Base-by-base conservation (phyloP, 805 yeast genomes). In the Candida suzukii region DNA sequence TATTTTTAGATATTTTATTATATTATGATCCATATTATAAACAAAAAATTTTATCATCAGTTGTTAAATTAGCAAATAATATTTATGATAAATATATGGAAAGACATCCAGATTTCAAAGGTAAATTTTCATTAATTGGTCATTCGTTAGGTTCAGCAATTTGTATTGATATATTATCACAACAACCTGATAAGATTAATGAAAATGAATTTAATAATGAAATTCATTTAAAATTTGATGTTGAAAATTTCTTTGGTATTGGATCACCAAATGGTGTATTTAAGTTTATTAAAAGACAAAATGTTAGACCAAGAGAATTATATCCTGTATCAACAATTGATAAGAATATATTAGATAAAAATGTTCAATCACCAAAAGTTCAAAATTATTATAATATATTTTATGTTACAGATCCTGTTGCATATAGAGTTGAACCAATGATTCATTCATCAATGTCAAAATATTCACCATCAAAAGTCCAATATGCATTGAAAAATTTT, bases 231-330 rank as follows among this genome's bases (percentile, higher is more conserved):
- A 73, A 75, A 26, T 91, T 91, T 56, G 71, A 76, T 0, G 90
- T 87, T 6, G 82, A 80, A 16, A 82, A 83, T 47, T 73, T 78
- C 47, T 90, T 88, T 57, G 78, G 85, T 12, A 70, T 88, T 26
- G 99, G 98, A 0, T 87, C 96, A 2, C 99, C 98, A 0, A 74
- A 85, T 28, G 97, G 96, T 2, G 78, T 88, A 18, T 84, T 90
- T 61, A 83, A 84, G 58, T 65, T 91, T 26, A 73, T 93, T 32
- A 80, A 78, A 48, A 74, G 81, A 35, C 73, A 72, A 35, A 76
- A 74, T 37, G 71, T 88, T n/a, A 63, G 67, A 18, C 67, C 81
- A 1, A 53, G 77, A 24, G 44, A 44, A 11, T 18, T 40, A 16
- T 33, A 41, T 22, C 49, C 49, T 17, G 28, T 37, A 9, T 7